Evolutionary conservation across 441 rosid genomes (phyloP).

Genomic region (Breynia disticha): DNA sequence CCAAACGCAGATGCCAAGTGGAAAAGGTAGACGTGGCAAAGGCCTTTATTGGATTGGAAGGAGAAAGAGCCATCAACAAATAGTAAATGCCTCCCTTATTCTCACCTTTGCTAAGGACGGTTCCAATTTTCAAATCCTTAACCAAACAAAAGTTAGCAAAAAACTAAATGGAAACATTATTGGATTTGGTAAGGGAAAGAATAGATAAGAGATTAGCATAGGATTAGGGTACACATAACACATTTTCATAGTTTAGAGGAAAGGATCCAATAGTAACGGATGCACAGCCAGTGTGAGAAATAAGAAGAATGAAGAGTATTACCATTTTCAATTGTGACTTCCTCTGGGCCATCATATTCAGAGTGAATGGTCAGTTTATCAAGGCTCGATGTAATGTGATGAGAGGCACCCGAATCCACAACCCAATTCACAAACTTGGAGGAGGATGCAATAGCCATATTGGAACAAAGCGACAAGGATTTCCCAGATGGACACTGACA

Average conservation of each 20-base stretch:
- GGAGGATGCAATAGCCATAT: too few species aligned
- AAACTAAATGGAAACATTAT: background rate
- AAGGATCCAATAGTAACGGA: background rate
- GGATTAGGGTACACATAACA: background rate
- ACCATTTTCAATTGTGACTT: conserved; percentile 1
- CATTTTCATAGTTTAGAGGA: background rate
- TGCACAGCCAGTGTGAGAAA: background rate
- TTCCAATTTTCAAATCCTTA: background rate
- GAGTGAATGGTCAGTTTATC: too few species aligned
- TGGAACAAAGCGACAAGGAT: too few species aligned
- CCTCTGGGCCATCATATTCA: background rate
- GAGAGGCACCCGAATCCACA: too few species aligned
- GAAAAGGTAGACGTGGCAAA: too few species aligned
- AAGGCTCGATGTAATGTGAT: too few species aligned
- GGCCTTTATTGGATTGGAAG: too few species aligned
- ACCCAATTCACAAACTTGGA: too few species aligned
- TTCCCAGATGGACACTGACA: too few species aligned
- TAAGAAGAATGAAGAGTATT: conserved; percentile 2
- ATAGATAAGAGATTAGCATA: background rate
- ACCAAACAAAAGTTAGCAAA: background rate
- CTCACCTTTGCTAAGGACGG: background rate
- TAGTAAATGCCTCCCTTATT: background rate
- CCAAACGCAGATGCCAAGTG: too few species aligned
- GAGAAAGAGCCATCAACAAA: background rate
- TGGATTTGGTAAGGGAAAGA: background rate